Evolutionary conservation across 2,329 filamentous ascomycete species (phyloP).

Genomic region (Cladosporium sphaerospermum): DNA sequence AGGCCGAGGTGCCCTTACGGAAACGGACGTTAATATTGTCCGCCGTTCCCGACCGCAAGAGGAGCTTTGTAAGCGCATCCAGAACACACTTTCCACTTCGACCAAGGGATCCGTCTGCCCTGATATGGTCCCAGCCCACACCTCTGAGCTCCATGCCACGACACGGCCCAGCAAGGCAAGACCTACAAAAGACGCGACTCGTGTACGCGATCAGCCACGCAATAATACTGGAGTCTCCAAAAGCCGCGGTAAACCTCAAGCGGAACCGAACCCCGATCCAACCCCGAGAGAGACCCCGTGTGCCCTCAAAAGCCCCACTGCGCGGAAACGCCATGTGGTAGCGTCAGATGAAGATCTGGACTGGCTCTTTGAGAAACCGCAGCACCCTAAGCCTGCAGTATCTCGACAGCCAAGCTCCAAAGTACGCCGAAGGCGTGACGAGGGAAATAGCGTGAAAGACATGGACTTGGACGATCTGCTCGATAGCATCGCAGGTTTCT

Average conservation of each 20-base stretch:
- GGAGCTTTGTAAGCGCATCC: too few relatives aligned
- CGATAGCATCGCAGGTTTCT: constrained; percentile 21
- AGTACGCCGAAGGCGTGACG: not conserved
- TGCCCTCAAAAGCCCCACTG: not conserved
- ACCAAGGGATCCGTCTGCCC: too few relatives aligned
- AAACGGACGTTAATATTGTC: constrained; percentile 3
- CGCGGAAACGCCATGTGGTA: not conserved
- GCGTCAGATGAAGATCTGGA: constrained; percentile 19
- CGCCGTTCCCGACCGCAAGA: not conserved
- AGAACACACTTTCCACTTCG: too few relatives aligned
- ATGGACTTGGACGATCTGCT: constrained; percentile 27
- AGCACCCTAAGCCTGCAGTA: not conserved
- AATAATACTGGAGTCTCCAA: too few relatives aligned
- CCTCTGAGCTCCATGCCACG: too few relatives aligned
- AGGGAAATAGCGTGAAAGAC: constrained; percentile 10
- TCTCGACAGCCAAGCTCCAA: not conserved
- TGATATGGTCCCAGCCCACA: too few relatives aligned
- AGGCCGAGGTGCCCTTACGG: not conserved
- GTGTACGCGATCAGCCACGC: too few relatives aligned
- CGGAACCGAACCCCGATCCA: too few relatives aligned
- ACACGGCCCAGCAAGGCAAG: too few relatives aligned
- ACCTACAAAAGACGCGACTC: too few relatives aligned
- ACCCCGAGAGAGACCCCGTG: too few relatives aligned
- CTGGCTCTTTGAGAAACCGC: constrained; percentile 20
- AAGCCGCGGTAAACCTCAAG: too few relatives aligned